phyloP scores from a whole-genome alignment of 345 rosid species.

The Bruguiera parviflora region DNA sequence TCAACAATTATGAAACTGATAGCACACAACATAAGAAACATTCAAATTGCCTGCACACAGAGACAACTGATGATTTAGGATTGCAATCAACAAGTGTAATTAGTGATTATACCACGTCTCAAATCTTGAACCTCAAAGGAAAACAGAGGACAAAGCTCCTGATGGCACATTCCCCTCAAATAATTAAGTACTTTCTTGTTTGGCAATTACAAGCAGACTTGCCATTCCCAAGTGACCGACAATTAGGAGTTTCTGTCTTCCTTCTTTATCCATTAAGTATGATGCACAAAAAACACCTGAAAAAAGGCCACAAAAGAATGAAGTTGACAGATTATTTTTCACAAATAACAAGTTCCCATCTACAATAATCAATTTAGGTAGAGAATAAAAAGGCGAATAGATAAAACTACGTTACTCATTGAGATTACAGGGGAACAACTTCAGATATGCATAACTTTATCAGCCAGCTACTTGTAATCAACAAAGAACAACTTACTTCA shows the following conservation, averaged over 20 bases:
- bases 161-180: not conserved
- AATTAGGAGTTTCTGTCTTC: slow-evolving; percentile 58
- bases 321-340: not conserved
- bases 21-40: slow-evolving; percentile 52
- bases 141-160: not conserved
- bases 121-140: not conserved
- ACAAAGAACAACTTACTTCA: not conserved
- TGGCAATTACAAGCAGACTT: slow-evolving; percentile 22
- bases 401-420: too few species aligned
- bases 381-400: too few species aligned
- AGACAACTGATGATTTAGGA: not conserved
- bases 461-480: not conserved
- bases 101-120: not conserved
- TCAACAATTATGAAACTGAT: slow-evolving; percentile 55
- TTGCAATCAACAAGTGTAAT: not conserved
- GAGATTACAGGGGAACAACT: too few species aligned
- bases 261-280: slow-evolving; percentile 63
- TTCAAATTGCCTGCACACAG: slow-evolving; percentile 57
- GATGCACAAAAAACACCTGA: slow-evolving; percentile 61
- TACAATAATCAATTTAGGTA: too few species aligned
- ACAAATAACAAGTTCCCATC: not conserved
- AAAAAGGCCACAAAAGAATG: not conserved
- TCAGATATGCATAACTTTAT: too few species aligned
- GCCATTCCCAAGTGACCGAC: slow-evolving; percentile 78
- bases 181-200: slow-evolving; percentile 3